These are phyloP conservation scores for Chamaenerion angustifolium DNA, from an alignment of 345 rosid species.

Conservation along the genomic window DNA sequence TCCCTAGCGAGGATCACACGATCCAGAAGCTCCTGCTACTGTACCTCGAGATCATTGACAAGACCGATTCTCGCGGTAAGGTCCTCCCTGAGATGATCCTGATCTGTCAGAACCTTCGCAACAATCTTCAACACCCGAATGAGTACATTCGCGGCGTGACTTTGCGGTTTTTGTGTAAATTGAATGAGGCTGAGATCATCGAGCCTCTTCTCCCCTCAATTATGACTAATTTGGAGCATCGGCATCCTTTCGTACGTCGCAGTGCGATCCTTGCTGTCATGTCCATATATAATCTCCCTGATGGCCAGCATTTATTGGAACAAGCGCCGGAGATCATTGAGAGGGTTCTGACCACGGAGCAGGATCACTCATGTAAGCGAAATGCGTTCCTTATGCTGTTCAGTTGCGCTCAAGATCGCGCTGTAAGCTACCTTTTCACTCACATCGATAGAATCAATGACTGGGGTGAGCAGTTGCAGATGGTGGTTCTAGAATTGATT, in stretches of 20 bases:
- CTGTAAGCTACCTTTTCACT: constrained; percentile 15
- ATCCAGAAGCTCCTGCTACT: constrained; percentile 75
- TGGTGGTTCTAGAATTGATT: constrained; percentile 18
- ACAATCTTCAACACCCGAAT: constrained; percentile 94
- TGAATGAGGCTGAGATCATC: constrained; percentile 15
- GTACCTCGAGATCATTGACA: constrained; percentile 82
- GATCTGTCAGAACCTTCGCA: constrained; percentile 82
- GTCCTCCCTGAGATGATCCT: constrained; percentile 91
- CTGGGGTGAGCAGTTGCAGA: constrained; percentile 18
- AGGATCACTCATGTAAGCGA: constrained; percentile 16
- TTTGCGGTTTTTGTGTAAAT: constrained; percentile 14
- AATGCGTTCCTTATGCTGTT: constrained; percentile 20
- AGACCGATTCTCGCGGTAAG: constrained; percentile 62
- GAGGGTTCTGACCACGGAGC: constrained; percentile 14
- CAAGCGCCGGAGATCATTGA: constrained; percentile 17
- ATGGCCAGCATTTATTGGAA: constrained; percentile 12
- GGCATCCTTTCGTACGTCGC: constrained; percentile 19
- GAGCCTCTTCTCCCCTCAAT: constrained; percentile 19
- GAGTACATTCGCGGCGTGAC: constrained; percentile 78
- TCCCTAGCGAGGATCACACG: constrained; percentile 89
- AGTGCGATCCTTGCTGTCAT: constrained; percentile 18
- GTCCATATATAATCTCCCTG: constrained; percentile 13
- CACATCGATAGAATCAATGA: constrained; percentile 14
- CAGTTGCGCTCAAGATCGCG: constrained; percentile 14
- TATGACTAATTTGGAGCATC: constrained; percentile 13